Evolutionary conservation across 805 yeast genomes (phyloP).

Genomic region (Myxozyma sirexii): DNA sequence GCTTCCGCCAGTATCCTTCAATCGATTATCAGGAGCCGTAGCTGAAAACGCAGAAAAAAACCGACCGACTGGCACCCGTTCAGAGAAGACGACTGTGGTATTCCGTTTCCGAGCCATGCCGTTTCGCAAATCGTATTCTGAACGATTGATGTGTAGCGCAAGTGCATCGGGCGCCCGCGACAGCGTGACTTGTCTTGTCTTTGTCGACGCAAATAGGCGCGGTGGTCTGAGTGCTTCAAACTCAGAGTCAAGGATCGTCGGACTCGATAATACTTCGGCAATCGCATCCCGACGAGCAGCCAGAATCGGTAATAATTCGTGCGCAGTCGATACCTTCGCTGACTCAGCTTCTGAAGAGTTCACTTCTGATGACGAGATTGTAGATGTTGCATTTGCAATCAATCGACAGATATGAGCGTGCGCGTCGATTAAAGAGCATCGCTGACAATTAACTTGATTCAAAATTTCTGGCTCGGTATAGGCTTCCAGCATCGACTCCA

Average conservation of each 20-base stretch:
- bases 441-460: conserved; percentile 90
- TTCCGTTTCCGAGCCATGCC: conserved; percentile 83
- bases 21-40: background rate
- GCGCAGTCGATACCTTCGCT: conserved; percentile 7
- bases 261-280: conserved; percentile 58
- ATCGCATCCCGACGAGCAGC: conserved; percentile 52
- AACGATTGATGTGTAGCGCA: conserved; percentile 86
- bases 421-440: conserved; percentile 68
- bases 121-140: conserved; percentile 86
- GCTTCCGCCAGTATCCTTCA: background rate
- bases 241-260: conserved; percentile 76
- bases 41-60: background rate
- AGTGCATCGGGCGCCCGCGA: conserved; percentile 82
- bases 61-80: conserved; percentile 52
- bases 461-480: conserved; percentile 83
- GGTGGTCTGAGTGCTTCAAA: conserved; percentile 69
- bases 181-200: conserved; percentile 79
- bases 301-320: conserved; percentile 41
- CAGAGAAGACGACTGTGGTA: conserved; percentile 77
- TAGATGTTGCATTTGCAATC: conserved; percentile 14
- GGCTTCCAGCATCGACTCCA: conserved; percentile 49
- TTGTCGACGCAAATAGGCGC: conserved; percentile 61
- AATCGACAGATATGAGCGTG: conserved; percentile 39
- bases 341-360: background rate
- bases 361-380: conserved; percentile 4